Base-by-base conservation (phyloP, 768 basidiomycete species). In the Lentinula raphanica region DNA sequence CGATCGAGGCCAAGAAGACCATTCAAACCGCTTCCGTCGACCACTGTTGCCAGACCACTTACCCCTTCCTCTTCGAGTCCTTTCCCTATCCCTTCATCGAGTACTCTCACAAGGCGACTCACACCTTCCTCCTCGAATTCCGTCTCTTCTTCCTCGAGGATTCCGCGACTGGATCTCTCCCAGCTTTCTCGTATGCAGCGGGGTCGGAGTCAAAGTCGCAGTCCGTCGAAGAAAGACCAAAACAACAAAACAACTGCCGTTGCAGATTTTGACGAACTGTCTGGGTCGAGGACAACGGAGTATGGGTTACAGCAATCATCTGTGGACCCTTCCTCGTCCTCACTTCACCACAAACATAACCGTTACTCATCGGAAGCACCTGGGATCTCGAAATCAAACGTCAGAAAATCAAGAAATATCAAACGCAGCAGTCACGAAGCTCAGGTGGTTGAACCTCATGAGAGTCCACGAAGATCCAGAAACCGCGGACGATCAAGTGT, bases 141-240 rank as follows among this genome's bases (percentile, higher is more conserved):
- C 32, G 27, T 36, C 27, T 4, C 28, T 19, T 5, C 1, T 27
- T 12, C 51, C 11, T 39, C 35, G 2, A 53, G 17, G n/a, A 53
- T 53, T 1, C 51, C 51, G 19, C 51, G 51, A 5, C n/a, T 53
- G 13, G 51, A 53, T 36, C 51, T 53, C 36, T 21, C 51, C 21
- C 35, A 15, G 15, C 51, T 53, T 2, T 38, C 38, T 8, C 38
- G 17, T 19, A 11, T 31, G 28, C 28, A 19, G 23, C 36, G 51
- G 25, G 51, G 51, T 15, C n/a, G 51, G 36, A 53, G 51, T 31
- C 36, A 53, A 25, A 53, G 51, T 27, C 51, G 36, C 17, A 53
- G 38, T 27, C 51, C 51, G 25, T 53, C 51, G 4, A 53, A 53
- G 46, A 2, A 7, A 15, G 27, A 5, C 9, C 46, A 19, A 19